A percentile compares a stretch with the other conserved stretches of the same genome.
phyloP scores from a whole-genome alignment of 805 yeast genomes.

The Priceomyces castillae region DNA sequence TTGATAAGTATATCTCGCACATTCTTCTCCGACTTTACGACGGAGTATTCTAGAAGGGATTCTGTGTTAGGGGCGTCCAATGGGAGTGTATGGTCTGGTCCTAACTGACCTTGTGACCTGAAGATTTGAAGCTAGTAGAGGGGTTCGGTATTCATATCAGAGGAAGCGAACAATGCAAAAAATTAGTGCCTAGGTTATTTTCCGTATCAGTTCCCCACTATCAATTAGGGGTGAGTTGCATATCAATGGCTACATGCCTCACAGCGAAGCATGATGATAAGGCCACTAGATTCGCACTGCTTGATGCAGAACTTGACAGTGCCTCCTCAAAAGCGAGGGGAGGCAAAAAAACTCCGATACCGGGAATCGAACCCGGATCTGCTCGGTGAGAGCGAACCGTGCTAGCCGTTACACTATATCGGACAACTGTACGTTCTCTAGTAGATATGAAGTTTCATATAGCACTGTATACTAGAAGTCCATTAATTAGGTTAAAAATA shows the following conservation, averaged over 20 bases:
- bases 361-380: conserved; percentile 83
- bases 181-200: not conserved
- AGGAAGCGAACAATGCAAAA: not conserved
- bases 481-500: no score
- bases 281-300: not conserved
- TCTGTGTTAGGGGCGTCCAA: not conserved
- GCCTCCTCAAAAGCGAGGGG: not conserved
- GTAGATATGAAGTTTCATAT: no score
- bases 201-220: conserved; percentile 1
- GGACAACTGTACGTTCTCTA: conserved; percentile 20
- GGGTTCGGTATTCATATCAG: not conserved
- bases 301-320: not conserved
- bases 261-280: not conserved
- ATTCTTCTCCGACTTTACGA: not conserved
- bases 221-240: not conserved
- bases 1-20: no score
- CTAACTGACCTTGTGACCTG: not conserved
- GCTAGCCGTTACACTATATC: conserved; percentile 54
- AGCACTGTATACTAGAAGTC: no score
- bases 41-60: not conserved
- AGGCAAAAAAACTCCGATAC: conserved; percentile 53
- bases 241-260: not conserved
- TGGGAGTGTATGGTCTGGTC: not conserved
- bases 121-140: not conserved
- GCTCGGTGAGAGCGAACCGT: conserved; percentile 56